These are phyloP conservation scores for Colletotrichum scovillei DNA, from an alignment of 2,329 filamentous ascomycete species.

Conservation along the genomic window DNA sequence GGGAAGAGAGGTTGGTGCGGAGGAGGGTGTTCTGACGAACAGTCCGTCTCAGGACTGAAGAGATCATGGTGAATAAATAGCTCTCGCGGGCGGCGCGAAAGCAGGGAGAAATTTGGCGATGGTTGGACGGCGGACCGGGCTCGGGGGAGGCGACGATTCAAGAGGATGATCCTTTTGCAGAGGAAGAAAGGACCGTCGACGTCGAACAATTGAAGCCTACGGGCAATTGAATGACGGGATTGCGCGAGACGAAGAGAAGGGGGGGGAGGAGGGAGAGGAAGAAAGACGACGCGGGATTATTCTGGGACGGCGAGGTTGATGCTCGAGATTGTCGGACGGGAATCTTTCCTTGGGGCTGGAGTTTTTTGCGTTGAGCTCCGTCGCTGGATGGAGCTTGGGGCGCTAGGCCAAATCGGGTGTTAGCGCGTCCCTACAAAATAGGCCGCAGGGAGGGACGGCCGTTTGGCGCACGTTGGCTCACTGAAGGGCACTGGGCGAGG, in stretches of 20 bases:
- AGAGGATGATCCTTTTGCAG: neutral
- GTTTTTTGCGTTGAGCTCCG: conserved; percentile 57
- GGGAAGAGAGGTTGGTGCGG: conserved; percentile 62
- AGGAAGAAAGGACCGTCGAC: conserved; percentile 10
- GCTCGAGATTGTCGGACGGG: conserved; percentile 43
- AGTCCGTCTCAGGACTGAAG: conserved; percentile 72
- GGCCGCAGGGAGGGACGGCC: conserved; percentile 28
- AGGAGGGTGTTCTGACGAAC: conserved; percentile 65
- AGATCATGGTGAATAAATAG: conserved; percentile 63
- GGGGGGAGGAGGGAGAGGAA: conserved; percentile 15
- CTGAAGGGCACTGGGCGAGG: neutral
- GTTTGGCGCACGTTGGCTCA: conserved; percentile 12
- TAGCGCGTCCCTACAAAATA: conserved; percentile 39
- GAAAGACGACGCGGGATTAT: conserved; percentile 44
- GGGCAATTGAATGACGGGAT: conserved; percentile 29
- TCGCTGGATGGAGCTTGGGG: conserved; percentile 46
- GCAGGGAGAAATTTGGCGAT: conserved; percentile 17
- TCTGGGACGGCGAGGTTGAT: conserved; percentile 42
- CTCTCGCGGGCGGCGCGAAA: conserved; percentile 28
- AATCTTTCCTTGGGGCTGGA: conserved; percentile 52
- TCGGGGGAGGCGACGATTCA: neutral
- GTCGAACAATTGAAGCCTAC: conserved; percentile 31
- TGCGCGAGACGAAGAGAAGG: conserved; percentile 38
- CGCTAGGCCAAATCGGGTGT: conserved; percentile 45
- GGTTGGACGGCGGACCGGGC: neutral